Evolutionary conservation across 2,329 filamentous ascomycete genomes (phyloP).

Genomic region (Cytospora paraplurivora): DNA sequence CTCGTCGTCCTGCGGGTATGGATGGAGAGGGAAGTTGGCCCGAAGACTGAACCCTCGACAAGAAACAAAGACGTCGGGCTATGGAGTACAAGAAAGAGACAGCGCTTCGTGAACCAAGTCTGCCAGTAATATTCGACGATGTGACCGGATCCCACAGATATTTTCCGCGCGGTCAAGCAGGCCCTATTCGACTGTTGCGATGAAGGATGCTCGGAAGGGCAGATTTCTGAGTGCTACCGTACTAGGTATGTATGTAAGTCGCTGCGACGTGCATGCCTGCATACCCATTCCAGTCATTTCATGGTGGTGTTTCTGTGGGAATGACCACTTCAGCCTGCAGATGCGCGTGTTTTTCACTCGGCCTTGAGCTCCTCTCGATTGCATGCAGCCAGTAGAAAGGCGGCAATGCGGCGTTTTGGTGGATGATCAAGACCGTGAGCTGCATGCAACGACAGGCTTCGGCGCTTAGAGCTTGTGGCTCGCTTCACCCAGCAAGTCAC

Average conservation of each 20-base stretch:
- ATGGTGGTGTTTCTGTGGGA: conserved; percentile 20
- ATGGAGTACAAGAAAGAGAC: not conserved
- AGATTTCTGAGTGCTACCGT: not conserved
- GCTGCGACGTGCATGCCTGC: not conserved
- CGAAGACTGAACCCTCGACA: not conserved
- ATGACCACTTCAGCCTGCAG: conserved; percentile 39
- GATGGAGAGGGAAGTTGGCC: conserved; percentile 6
- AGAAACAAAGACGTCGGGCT: not conserved
- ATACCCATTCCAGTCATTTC: not conserved
- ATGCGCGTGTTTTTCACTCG: conserved; percentile 40
- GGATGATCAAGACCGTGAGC: conserved; percentile 40
- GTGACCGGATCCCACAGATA: conserved; percentile 12
- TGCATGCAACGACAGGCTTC: conserved; percentile 55
- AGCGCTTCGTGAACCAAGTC: not conserved
- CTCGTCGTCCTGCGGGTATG: conserved; percentile 11
- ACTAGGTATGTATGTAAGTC: conserved; percentile 1
- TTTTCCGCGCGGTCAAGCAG: conserved; percentile 5
- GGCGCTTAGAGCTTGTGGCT: conserved; percentile 57
- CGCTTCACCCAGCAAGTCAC: conserved; percentile 47
- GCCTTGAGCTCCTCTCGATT: conserved; percentile 28
- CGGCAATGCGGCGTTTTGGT: conserved; percentile 35
- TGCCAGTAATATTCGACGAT: conserved; percentile 8
- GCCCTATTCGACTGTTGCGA: conserved; percentile 1
- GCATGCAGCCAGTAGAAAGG: conserved; percentile 38
- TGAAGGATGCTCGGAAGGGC: conserved; percentile 3